Conservation (phyloP, 768 basidiomycete genomes). For the Suillus decipiens region DNA sequence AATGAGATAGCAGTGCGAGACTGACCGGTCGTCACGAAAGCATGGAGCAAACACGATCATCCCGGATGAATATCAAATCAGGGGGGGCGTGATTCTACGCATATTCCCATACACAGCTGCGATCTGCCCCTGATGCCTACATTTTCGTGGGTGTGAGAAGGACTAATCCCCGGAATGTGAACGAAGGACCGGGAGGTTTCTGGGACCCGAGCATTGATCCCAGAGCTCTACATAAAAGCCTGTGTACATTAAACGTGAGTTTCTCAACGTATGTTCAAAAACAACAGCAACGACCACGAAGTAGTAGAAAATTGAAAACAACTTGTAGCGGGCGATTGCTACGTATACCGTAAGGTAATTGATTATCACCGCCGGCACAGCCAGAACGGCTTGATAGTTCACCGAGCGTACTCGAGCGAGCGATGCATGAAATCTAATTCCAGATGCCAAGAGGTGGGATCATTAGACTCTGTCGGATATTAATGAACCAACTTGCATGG, state of each 20-base stretch:
- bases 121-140: slow-evolving; percentile 5
- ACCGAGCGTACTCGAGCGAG: background rate
- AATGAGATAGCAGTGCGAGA: slow-evolving; percentile 12
- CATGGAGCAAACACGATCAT: slow-evolving; percentile 13
- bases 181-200: background rate
- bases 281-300: background rate
- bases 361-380: background rate
- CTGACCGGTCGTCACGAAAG: slow-evolving; percentile 11
- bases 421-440: background rate
- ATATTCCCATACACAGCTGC: slow-evolving; percentile 15
- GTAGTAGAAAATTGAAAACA: background rate
- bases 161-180: background rate
- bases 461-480: slow-evolving; percentile 6
- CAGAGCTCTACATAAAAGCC: slow-evolving; percentile 2
- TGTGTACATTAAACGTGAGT: background rate
- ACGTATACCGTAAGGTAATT: background rate
- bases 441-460: background rate
- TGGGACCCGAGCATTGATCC: background rate
- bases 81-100: slow-evolving; percentile 8
- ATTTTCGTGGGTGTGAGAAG: slow-evolving; percentile 12
- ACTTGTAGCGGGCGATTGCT: background rate
- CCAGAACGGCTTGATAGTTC: background rate
- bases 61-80: slow-evolving; percentile 13
- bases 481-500: background rate
- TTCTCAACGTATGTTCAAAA: background rate